Evolutionary conservation across 2,329 filamentous ascomycete genomes (phyloP).

Genomic region (Gaeumannomyces sp.): DNA sequence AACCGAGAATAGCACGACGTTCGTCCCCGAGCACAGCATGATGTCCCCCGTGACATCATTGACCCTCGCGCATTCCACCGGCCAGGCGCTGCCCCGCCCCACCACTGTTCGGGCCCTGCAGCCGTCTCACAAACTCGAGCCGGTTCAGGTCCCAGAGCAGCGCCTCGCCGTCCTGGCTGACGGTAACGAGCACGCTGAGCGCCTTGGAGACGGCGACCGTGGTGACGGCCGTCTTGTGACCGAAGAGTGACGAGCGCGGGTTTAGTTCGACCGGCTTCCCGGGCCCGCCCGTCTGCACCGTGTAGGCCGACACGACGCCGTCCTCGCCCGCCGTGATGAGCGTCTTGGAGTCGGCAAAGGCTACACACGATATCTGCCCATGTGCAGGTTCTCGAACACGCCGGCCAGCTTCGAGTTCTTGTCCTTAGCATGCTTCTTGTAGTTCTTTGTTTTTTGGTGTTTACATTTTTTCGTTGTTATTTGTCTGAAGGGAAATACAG

Average conservation of each 20-base stretch:
- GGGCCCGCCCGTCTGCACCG: slow-evolving; percentile 50
- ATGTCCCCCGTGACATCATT: slow-evolving; percentile 91
- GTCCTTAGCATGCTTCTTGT: slow-evolving; percentile 21
- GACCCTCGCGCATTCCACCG: slow-evolving; percentile 70
- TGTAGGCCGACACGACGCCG: slow-evolving; percentile 83
- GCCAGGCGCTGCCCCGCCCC: slow-evolving; percentile 31
- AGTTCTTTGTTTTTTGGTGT: background rate
- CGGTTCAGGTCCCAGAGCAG: slow-evolving; percentile 94
- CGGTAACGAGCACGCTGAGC: slow-evolving; percentile 82
- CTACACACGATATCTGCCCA: slow-evolving; percentile 75
- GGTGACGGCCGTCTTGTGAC: slow-evolving; percentile 72
- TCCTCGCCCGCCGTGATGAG: slow-evolving; percentile 89
- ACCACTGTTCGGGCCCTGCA: slow-evolving; percentile 35
- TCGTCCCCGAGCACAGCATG: slow-evolving; percentile 70
- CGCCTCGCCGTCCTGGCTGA: slow-evolving; percentile 70
- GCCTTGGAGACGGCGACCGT: slow-evolving; percentile 79
- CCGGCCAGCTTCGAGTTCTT: slow-evolving; percentile 53
- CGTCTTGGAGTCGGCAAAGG: slow-evolving; percentile 84
- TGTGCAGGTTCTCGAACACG: slow-evolving; percentile 88
- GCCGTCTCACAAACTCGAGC: slow-evolving; percentile 73
- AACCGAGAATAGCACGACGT: slow-evolving; percentile 74
- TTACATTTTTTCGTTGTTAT: background rate
- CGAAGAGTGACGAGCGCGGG: slow-evolving; percentile 76
- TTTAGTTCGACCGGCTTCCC: slow-evolving; percentile 71
- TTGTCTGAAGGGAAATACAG: background rate